Conservation (phyloP, 495 filamentous ascomycete species). For the Xylaria acuta region DNA sequence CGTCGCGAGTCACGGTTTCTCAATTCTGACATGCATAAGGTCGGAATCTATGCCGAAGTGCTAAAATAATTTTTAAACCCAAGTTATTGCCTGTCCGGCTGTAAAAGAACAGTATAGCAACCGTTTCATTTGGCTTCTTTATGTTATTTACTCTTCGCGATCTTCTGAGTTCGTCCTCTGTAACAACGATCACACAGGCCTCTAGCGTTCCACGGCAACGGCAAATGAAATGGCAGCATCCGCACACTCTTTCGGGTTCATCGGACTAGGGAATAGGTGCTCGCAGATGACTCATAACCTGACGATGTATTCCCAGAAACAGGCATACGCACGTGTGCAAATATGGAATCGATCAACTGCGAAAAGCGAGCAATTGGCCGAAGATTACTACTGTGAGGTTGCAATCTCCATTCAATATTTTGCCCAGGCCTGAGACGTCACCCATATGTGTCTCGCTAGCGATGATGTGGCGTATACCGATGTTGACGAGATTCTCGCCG, state of each 20-base stretch:
- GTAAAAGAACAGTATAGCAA: not conserved
- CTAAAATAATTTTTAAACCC: not conserved
- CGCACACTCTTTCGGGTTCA: slow-evolving; percentile 1
- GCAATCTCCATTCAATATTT: not conserved
- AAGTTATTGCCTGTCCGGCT: not conserved
- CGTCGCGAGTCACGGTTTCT: not conserved
- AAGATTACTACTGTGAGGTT: slow-evolving; percentile 6
- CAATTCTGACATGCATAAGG: not conserved
- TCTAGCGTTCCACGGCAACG: not conserved
- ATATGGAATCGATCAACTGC: slow-evolving; percentile 14
- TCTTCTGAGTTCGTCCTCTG: not conserved
- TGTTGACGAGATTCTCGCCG: slow-evolving; percentile 6
- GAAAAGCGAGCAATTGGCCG: slow-evolving; percentile 9
- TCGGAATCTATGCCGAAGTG: slow-evolving; percentile 16
- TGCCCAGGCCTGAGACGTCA: slow-evolving; percentile 1
- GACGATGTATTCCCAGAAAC: not conserved
- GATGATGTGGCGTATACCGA: slow-evolving; percentile 7
- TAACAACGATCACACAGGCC: not conserved
- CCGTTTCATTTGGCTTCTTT: not conserved
- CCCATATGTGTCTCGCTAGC: slow-evolving; percentile 11
- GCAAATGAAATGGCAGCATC: not conserved
- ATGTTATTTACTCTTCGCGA: not conserved
- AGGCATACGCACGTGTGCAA: slow-evolving; percentile 6
- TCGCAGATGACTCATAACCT: slow-evolving; percentile 16
- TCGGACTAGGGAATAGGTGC: not conserved